Conservation (phyloP, 2,329 filamentous ascomycete species). For the Trichoderma lentiforme region DNA sequence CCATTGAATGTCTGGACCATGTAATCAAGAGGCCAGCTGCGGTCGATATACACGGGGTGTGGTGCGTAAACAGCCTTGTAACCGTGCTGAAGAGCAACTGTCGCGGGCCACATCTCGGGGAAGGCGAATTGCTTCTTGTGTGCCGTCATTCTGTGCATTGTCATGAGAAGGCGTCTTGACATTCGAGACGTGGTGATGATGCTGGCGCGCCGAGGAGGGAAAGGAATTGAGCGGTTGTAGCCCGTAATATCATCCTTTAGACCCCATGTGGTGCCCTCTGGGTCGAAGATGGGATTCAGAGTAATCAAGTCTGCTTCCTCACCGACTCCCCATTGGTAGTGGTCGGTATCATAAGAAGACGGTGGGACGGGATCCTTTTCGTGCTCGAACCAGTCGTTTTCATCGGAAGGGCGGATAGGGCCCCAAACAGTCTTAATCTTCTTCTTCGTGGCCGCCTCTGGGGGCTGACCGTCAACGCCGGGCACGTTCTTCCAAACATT, state of each 20-base stretch:
- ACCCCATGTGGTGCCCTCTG: constrained; percentile 80
- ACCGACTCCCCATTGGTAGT: constrained; percentile 80
- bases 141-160: constrained; percentile 88
- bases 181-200: constrained; percentile 88
- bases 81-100: constrained; percentile 83
- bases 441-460: constrained; percentile 34
- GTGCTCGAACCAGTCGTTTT: constrained; percentile 67
- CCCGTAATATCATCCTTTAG: constrained; percentile 80
- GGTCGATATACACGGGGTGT: constrained; percentile 83
- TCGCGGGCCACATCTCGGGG: constrained; percentile 94
- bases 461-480: constrained; percentile 39
- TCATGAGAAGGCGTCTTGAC: constrained; percentile 71
- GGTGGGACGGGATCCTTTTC: constrained; percentile 73
- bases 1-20: constrained; percentile 78
- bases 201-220: constrained; percentile 69
- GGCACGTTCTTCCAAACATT: constrained; percentile 61
- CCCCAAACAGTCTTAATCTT: constrained; percentile 76
- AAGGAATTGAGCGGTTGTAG: constrained; percentile 63
- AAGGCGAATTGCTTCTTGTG: constrained; percentile 86
- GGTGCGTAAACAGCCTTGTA: constrained; percentile 90
- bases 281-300: constrained; percentile 88
- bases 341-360: constrained; percentile 69
- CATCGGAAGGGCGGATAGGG: constrained; percentile 65
- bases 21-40: constrained; percentile 77
- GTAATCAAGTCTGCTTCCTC: constrained; percentile 92